Evolutionary conservation across 2,329 filamentous ascomycete species (phyloP).

Genomic region (Thielaviopsis punctulata): DNA sequence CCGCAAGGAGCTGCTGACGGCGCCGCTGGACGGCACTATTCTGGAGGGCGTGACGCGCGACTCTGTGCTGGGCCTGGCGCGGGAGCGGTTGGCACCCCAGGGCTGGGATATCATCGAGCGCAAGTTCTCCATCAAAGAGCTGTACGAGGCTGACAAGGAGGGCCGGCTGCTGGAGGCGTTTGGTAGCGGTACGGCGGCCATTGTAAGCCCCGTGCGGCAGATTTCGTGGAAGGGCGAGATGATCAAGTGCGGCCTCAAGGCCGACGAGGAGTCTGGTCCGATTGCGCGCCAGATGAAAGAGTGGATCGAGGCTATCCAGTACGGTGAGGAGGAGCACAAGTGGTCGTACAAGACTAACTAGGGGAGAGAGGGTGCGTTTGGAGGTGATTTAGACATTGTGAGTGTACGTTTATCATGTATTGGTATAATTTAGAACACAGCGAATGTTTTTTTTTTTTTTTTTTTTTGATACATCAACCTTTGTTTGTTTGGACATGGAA

Average conservation of each 20-base stretch:
- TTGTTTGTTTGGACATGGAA: background rate
- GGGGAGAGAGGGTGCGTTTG: background rate
- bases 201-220: conserved; percentile 75
- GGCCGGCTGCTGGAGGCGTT: conserved; percentile 86
- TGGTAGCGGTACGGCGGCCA: conserved; percentile 81
- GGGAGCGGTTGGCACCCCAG: conserved; percentile 64
- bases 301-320: conserved; percentile 93
- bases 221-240: conserved; percentile 77
- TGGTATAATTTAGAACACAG: background rate
- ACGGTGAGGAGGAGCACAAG: conserved; percentile 77
- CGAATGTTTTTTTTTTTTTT: background rate
- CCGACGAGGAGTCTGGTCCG: conserved; percentile 72
- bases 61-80: conserved; percentile 70
- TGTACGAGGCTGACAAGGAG: conserved; percentile 65
- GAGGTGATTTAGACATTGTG: background rate
- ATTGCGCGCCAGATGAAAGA: conserved; percentile 77
- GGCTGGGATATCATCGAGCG: conserved; percentile 82
- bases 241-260: conserved; percentile 67
- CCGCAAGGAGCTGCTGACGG: conserved; percentile 83
- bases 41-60: conserved; percentile 89
- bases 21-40: conserved; percentile 90
- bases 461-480: background rate
- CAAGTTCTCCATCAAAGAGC: conserved; percentile 79
- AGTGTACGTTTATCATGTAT: conserved; percentile 1
- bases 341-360: conserved; percentile 54